phyloP scores from a whole-genome alignment of 108 stramenopile species.

The Pseudonitzschia delicatissima region DNA sequence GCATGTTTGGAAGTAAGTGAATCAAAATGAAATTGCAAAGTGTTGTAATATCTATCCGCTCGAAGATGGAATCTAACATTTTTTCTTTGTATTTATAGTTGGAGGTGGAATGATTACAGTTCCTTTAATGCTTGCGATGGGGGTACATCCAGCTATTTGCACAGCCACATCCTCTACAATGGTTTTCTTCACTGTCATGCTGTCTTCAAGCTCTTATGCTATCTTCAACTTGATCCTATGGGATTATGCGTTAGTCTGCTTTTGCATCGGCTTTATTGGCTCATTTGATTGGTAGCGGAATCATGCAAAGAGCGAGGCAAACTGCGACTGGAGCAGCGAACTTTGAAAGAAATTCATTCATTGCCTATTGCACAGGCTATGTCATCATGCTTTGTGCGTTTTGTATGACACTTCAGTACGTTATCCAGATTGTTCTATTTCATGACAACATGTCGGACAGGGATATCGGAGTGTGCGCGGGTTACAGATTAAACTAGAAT shows the following conservation, averaged over 20 bases:
- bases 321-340: constrained; percentile 35
- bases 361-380: constrained; percentile 92
- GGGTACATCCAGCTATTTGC: constrained; percentile 90
- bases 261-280: constrained; percentile 80
- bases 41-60: neutral
- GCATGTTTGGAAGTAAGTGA: constrained; percentile 85
- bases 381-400: constrained; percentile 85
- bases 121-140: constrained; percentile 94
- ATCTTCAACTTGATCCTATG: constrained; percentile 88
- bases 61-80: neutral
- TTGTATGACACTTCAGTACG: constrained; percentile 80
- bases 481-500: constrained; percentile 28
- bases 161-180: constrained; percentile 89
- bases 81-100: constrained; percentile 46
- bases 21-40: neutral
- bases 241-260: constrained; percentile 83
- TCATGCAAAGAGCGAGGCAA: constrained; percentile 61
- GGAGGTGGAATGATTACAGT: constrained; percentile 95
- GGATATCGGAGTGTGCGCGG: constrained; percentile 36
- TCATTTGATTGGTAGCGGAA: constrained; percentile 82
- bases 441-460: constrained; percentile 9
- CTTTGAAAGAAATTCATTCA: constrained; percentile 89
- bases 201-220: constrained; percentile 89
- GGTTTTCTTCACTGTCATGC: constrained; percentile 91
- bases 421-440: constrained; percentile 27